phyloP scores from a whole-genome alignment of 1,284 basidiomycete species.

The Moesziomyces aphidis region DNA sequence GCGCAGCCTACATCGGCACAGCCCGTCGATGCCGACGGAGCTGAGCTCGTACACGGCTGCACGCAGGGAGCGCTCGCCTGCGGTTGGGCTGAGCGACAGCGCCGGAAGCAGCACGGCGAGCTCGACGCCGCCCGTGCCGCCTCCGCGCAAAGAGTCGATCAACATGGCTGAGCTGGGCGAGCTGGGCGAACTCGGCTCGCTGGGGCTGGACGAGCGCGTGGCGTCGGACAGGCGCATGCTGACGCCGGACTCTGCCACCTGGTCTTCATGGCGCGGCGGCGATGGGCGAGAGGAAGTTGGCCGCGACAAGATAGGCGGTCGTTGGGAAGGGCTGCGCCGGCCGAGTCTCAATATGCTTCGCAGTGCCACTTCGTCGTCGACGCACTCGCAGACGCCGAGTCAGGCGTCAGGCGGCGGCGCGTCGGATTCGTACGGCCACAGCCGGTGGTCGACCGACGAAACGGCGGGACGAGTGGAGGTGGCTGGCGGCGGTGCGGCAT shows the following conservation, averaged over 20 bases:
- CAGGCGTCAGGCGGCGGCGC: slow-evolving; percentile 10
- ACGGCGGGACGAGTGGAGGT: not conserved
- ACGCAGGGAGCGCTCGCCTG: slow-evolving; percentile 10
- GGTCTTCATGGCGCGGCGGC: slow-evolving; percentile 15
- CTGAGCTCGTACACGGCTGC: slow-evolving; percentile 25
- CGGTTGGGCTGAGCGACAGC: not conserved
- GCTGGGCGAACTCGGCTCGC: not conserved
- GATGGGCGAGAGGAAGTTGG: slow-evolving; percentile 4
- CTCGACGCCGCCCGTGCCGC: slow-evolving; percentile 22
- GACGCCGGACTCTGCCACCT: slow-evolving; percentile 18
- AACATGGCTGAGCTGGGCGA: not conserved
- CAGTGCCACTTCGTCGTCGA: slow-evolving; percentile 30
- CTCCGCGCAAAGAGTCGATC: slow-evolving; percentile 48
- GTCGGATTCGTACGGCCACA: slow-evolving; percentile 11
- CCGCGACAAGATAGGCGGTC: slow-evolving; percentile 10
- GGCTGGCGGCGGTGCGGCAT: not conserved
- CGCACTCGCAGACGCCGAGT: slow-evolving; percentile 26
- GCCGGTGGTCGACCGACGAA: slow-evolving; percentile 26
- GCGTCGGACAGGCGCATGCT: slow-evolving; percentile 17
- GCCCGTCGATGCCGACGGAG: slow-evolving; percentile 40
- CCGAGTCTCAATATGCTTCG: slow-evolving; percentile 43
- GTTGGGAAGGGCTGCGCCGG: slow-evolving; percentile 34
- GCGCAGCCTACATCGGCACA: slow-evolving; percentile 29
- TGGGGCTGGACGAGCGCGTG: slow-evolving; percentile 2
- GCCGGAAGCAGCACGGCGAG: slow-evolving; percentile 12